Conservation (phyloP, 805 yeast genomes). For the Wickerhamiella sergipiensis region DNA sequence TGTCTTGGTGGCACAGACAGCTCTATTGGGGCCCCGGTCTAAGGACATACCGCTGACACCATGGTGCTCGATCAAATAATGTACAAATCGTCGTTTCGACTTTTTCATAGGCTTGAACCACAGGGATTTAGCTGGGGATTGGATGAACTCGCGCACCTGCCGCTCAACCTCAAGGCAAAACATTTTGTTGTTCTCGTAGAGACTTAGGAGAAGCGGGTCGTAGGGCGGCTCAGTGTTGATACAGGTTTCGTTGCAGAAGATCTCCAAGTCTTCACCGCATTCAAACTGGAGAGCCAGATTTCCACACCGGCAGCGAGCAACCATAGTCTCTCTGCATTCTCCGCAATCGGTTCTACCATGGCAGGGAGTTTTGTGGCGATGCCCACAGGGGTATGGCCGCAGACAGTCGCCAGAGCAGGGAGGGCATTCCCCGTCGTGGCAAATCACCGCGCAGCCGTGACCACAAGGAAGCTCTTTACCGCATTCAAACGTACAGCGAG, state of each 20-base stretch:
- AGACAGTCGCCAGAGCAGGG: constrained; percentile 49
- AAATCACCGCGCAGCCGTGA: constrained; percentile 38
- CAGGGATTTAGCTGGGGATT: constrained; percentile 27
- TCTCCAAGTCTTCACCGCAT: constrained; percentile 38
- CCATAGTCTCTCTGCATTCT: constrained; percentile 34
- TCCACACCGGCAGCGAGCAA: constrained; percentile 52
- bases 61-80: constrained; percentile 46
- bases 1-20: constrained; percentile 11
- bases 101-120: constrained; percentile 63
- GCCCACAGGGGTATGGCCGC: constrained; percentile 44
- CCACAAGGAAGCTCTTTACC: constrained; percentile 34
- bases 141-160: constrained; percentile 36
- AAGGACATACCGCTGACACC: constrained; percentile 56
- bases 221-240: constrained; percentile 21
- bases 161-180: constrained; percentile 60
- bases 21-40: constrained; percentile 63
- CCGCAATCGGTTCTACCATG: constrained; percentile 38
- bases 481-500: constrained; percentile 50
- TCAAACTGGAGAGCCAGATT: constrained; percentile 33
- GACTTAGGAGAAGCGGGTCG: constrained; percentile 29
- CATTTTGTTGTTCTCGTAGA: constrained; percentile 31
- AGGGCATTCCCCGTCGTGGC: constrained; percentile 50
- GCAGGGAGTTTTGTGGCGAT: constrained; percentile 46
- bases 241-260: constrained; percentile 48
- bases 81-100: constrained; percentile 59